These are phyloP conservation scores for Fusarium nygamai DNA, from an alignment of 2,329 filamentous ascomycete genomes.

Conservation along the genomic window DNA sequence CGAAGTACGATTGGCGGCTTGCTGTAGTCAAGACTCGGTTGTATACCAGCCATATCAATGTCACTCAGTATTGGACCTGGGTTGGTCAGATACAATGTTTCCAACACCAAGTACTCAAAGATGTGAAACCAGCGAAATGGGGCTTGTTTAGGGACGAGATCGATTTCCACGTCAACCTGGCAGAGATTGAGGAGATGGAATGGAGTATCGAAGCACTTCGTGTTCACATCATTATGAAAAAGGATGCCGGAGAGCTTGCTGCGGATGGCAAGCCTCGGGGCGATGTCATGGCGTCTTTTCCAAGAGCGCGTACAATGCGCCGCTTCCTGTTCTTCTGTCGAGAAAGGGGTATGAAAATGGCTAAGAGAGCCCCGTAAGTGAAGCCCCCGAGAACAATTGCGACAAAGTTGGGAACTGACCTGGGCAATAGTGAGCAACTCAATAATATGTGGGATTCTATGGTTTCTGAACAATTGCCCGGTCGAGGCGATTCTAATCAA, in stretches of 20 bases:
- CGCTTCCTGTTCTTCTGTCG: slow-evolving; percentile 61
- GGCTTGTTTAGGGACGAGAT: slow-evolving; percentile 60
- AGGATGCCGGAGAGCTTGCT: slow-evolving; percentile 39
- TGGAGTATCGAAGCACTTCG: slow-evolving; percentile 56
- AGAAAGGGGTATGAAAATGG: slow-evolving; percentile 54
- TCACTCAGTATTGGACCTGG: slow-evolving; percentile 68
- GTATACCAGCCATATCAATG: slow-evolving; percentile 57
- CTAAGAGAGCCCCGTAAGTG: slow-evolving; percentile 54
- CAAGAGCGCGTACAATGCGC: slow-evolving; percentile 61
- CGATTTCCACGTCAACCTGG: slow-evolving; percentile 60
- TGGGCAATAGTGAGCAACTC: slow-evolving; percentile 47
- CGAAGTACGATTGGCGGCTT: slow-evolving; percentile 61
- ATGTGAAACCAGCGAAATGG: slow-evolving; percentile 57
- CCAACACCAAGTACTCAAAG: slow-evolving; percentile 64
- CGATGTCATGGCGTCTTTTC: slow-evolving; percentile 62
- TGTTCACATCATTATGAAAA: slow-evolving; percentile 54
- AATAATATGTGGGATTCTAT: slow-evolving; percentile 50
- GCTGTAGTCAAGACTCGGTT: slow-evolving; percentile 61
- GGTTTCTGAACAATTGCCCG: slow-evolving; percentile 47
- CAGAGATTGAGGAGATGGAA: slow-evolving; percentile 57
- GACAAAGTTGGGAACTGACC: slow-evolving; percentile 24
- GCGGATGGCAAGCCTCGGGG: slow-evolving; percentile 52
- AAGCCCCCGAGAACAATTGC: not conserved
- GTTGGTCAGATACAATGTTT: slow-evolving; percentile 53
- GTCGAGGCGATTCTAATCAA: slow-evolving; percentile 42